Evolutionary conservation across 768 basidiomycete species (phyloP), one percentile per base, ranked within the genome.

Genomic region (Podaxis pistillaris): DNA sequence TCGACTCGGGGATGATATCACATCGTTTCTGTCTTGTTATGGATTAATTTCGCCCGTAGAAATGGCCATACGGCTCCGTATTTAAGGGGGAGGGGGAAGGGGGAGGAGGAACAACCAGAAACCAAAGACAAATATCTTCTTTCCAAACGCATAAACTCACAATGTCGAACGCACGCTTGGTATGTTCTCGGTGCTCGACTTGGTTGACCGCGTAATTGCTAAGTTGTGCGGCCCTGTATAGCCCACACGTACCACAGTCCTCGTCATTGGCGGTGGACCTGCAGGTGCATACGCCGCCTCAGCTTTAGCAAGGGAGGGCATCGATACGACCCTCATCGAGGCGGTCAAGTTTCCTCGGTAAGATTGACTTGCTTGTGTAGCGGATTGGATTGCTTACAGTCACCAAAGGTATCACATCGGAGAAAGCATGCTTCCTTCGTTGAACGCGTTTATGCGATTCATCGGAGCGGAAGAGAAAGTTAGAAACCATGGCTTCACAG

Each of bases 231-330:
- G 6, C 1, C n/a, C 41, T 24, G 8, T 15, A 15, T 50, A 62
- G 65, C 65, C 65, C 41, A 60, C 65, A 60, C 68, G 67, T 55
- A 70, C 66, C n/a, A 62, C 68, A 2, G 73, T 79, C 50, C 69
- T 78, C 7, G 69, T 79, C 53, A 73, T 79, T 15, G 78, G 78
- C 5, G 82, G 79, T n/a, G 82, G 82, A 7, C 82, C 82, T 47
- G 77, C 75, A 8, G 81, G 82, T 0, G 73, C 74, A 17, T 83
- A 81, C 64, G 76, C 80, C n/a, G 81, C 82, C 5, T 70, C 78
- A 4, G 77, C 71, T 15, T 70, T 83, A 19, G 79, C 78, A 8
- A 72, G 80, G 38, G 79, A 80, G 55, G 75, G 76, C 1, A 68
- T 78, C 56, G 65, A 75, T 12, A 74, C 78, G 17, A 73, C 71